phyloP scores from a whole-genome alignment of 345 rosid species.

The Gossypium stocksii region DNA sequence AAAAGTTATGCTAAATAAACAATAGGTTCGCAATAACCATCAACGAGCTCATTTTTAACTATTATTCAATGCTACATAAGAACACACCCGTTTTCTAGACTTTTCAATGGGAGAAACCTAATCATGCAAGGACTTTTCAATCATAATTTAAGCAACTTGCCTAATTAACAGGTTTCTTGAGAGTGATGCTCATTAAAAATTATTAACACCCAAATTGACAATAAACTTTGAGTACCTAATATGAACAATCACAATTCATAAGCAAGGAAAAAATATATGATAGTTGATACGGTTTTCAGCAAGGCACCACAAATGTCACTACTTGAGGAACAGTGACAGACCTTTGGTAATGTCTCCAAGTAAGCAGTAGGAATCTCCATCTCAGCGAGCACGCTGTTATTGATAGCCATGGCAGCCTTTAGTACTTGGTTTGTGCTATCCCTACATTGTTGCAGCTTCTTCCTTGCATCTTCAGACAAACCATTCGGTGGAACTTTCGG shows the following conservation, averaged over 20 bases:
- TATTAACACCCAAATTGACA: not conserved
- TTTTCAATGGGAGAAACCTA: not conserved
- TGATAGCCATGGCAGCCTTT: constrained; percentile 98
- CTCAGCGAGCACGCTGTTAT: constrained; percentile 78
- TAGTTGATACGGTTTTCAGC: not conserved
- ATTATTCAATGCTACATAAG: no score
- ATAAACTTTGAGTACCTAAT: not conserved
- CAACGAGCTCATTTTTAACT: no score
- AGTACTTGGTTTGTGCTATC: constrained; percentile 90
- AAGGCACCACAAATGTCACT: not conserved
- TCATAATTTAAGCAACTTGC: not conserved
- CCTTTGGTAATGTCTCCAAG: constrained; percentile 91
- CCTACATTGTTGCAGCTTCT: constrained; percentile 75
- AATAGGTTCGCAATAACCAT: no score
- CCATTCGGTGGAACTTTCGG: constrained; percentile 80
- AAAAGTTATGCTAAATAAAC: no score
- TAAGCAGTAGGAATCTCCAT: constrained; percentile 92
- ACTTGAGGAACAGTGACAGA: constrained; percentile 19
- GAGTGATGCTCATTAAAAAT: not conserved
- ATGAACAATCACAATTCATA: not conserved
- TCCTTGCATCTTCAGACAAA: constrained; percentile 69
- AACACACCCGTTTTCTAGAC: not conserved
- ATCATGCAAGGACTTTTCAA: not conserved
- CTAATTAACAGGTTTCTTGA: not conserved
- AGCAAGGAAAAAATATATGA: not conserved